Conservation (phyloP, 768 basidiomycete species). For the Mycena floridula region DNA sequence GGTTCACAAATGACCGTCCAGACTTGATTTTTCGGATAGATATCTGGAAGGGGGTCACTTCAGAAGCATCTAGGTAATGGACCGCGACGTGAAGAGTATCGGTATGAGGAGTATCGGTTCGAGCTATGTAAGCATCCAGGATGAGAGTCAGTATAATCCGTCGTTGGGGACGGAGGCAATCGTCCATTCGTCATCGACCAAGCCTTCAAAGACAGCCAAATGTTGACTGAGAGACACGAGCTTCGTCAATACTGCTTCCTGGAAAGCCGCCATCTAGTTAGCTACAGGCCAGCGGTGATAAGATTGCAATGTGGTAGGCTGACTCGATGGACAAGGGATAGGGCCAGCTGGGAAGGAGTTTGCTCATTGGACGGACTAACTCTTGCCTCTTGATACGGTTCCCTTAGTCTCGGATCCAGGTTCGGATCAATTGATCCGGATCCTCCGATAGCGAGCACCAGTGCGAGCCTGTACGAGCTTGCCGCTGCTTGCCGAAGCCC, state of each 20-base stretch:
- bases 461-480: too few relatives aligned
- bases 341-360: too few relatives aligned
- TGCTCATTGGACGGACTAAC: too few relatives aligned
- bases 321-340: too few relatives aligned
- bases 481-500: too few relatives aligned
- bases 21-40: slow-evolving; percentile 40
- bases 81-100: slow-evolving; percentile 61
- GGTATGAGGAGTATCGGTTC: slow-evolving; percentile 35
- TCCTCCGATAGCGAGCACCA: too few relatives aligned
- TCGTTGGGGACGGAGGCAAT: neutral
- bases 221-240: neutral
- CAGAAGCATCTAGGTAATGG: slow-evolving; percentile 47
- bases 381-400: too few relatives aligned
- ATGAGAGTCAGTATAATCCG: slow-evolving; percentile 47
- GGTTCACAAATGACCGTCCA: slow-evolving; percentile 49
- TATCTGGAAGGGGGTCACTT: slow-evolving; percentile 36
- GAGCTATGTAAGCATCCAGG: slow-evolving; percentile 47
- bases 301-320: too few relatives aligned
- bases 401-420: too few relatives aligned
- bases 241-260: neutral
- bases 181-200: neutral
- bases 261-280: neutral
- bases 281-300: too few relatives aligned
- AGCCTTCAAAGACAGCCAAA: neutral
- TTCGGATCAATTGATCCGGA: too few relatives aligned